Base-by-base conservation (phyloP, 345 rosid species). In the Atalantia buxifolia region DNA sequence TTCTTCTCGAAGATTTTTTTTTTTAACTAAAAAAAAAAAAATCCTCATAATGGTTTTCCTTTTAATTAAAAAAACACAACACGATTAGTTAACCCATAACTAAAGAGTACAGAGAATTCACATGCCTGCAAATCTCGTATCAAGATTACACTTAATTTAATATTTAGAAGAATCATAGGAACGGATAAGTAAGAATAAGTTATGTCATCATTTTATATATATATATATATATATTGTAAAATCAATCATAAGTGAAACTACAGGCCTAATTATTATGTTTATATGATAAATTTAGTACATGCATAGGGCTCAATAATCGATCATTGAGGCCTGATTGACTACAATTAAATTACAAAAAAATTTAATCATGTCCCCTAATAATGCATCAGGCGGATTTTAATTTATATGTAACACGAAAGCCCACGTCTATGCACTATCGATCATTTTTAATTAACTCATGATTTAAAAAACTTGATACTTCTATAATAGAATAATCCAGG, bases 111-210 rank as follows among this genome's bases (percentile, higher is more conserved):
- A 16, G 71, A 60, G 61, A 7, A 25, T 50, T 76, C 59, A 33
- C 68, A 61, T 42, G 45, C 57, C 48, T 67, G 68, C 78, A 76
- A 50, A 79, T 79, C 81, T 78, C 55, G 30, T 24, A 28, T 24
- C 31, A 60, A 79, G 78, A 62, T 45, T 76, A 40, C 75, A 72
- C 78, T 77, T 59, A 25, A 28, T 5, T 18, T 6, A 76, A 42
- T 66, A 69, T 75, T 14, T 28, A 27, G 72, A 56, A 76, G 63
- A 59, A 31, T 71, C 73, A 24, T 50, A 7, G 13, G 31, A 7
- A 30, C n/a, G 40, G 25, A 65, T 65, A 33, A 31, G 10, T 19
- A 65, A 65, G 45, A 65, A 65, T 33, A 65, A 33, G 45, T 4
- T 19, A 3, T 33, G 75, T 21, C 33, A 57, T 31, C 55, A 72